Conservation (phyloP, 768 basidiomycete species). For the Boletus rufocinnamomeus region DNA sequence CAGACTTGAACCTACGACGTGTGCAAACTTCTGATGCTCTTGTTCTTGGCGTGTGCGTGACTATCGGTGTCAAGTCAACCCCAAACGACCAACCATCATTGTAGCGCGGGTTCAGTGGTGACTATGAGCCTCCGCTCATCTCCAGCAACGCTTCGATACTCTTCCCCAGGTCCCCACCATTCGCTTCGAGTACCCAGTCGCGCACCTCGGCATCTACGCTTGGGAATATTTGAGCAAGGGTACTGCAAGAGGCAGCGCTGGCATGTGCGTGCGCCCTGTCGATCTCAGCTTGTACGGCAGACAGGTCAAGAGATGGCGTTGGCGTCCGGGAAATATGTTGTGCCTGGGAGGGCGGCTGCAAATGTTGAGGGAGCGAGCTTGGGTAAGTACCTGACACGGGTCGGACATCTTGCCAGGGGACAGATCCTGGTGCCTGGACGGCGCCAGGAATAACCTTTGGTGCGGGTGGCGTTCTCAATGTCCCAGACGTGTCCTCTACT, state of each 20-base stretch:
- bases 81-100: neutral
- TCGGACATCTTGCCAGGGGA: slow-evolving; percentile 45
- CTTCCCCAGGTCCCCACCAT: slow-evolving; percentile 83
- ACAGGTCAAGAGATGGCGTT: slow-evolving; percentile 67
- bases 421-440: slow-evolving; percentile 49
- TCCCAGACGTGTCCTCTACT: slow-evolving; percentile 51
- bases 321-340: slow-evolving; percentile 69
- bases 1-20: neutral
- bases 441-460: slow-evolving; percentile 41
- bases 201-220: slow-evolving; percentile 77
- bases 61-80: neutral
- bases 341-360: slow-evolving; percentile 45
- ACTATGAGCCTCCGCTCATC: slow-evolving; percentile 48
- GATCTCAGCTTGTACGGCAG: slow-evolving; percentile 72
- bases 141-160: slow-evolving; percentile 87
- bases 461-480: slow-evolving; percentile 1
- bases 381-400: slow-evolving; percentile 7
- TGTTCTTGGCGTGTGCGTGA: neutral
- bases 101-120: neutral
- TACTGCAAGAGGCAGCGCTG: slow-evolving; percentile 68
- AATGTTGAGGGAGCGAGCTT: slow-evolving; percentile 30
- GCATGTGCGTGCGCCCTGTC: slow-evolving; percentile 78
- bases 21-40: neutral
- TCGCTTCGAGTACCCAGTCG: slow-evolving; percentile 88
- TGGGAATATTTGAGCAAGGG: slow-evolving; percentile 89